Evolutionary conservation across 2,329 filamentous ascomycete genomes (phyloP), one percentile per base, ranked within the genome.

Genomic region (Microcyclospora tardicrescens): DNA sequence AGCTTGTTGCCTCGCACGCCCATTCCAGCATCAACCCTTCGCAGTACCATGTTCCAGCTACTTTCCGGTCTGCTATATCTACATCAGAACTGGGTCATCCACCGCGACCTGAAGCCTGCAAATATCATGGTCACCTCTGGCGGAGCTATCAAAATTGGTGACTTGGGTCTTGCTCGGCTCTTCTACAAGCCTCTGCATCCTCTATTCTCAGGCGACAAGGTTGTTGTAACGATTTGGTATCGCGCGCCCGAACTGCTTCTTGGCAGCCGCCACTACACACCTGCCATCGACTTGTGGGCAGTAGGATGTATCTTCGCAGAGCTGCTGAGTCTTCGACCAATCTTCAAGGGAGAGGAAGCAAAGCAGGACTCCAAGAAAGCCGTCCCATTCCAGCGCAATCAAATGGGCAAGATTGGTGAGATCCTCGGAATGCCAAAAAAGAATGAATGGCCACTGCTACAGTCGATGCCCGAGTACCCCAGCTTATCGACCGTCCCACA

Each of bases 291-390:
- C 60, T 78, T 96, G 61, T 98, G 91, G 91, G 91, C 91, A 2
- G 79, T 98, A 1, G 91, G 91, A 1, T 98, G 91, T 60, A 98
- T 98, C 54, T 96, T 98, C 55, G 91, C 91, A 2, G 91, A 98
- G 60, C 69, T 98, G 2, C 66, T 98, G 0, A 87, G 84, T 1
- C 66, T 98, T 3, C 74, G 89, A 1, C 91, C 91, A 0, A 96
- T 98, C 39, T 98, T 98, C 62, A 98, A 98, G 58, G 91, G 91
- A 0, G 91, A 98, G 56, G 91, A 98, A 62, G 91, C 91, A 12
- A 98, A 98, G 64, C 95, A 96, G 82, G 91, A 98, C 61, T 84
- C 76, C 52, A 98, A 98, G 63, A 96, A 96, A 65, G 91, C 84
- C 0, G 87, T 96, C 0, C 91, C 91, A 0, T 98, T 98, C 52